Base-by-base conservation (phyloP, 108 stramenopile species). In the Stephanodiscus minutulus region DNA sequence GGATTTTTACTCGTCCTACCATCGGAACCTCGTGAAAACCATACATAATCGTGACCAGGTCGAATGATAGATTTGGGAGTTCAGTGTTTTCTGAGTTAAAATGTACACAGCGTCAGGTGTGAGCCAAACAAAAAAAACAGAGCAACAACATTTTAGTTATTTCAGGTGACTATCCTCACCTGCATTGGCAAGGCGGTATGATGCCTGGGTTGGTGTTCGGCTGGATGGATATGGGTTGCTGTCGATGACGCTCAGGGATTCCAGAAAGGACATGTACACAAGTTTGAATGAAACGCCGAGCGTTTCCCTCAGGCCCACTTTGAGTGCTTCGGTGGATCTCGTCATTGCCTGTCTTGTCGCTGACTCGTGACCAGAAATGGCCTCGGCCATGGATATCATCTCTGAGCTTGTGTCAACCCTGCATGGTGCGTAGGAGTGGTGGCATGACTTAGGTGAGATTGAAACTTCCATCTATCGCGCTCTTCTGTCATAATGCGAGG, bases 371-470 rank as follows among this genome's bases (percentile, higher is more conserved):
- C 47, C 54, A 15, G 77, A 67, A 48, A 91, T 70, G 29, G 79
- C 86, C 1, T 52, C 28, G 24, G 90, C 93, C 90, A 94, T 91
- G 15, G 66, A 53, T 47, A 94, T 81, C 93, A 94, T 94, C 82
- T 94, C 87, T 17, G 85, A 64, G 29, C 83, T 84, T 9, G 93
- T 91, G 64, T 94, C 93, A 5, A 94, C 53, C 2, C 72, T 73
- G 33, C 11, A 29, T 22, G 46, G 17, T n/a, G 0, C 0, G 48
- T 0, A 44, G 35, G n/a, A 48, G 27, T 2, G 12, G 22, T 28
- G 6, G 27, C 27, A 0, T 17, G 3, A 28, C 11, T 55, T 13
- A 13, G 25, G 0, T 55, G 54, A 27, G 13, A 27, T 55, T 27
- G 28, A 48, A 33, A 4, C 5, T 39, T n/a, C n/a, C 39, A 8